A percentile compares a stretch with the other conserved stretches of the same genome.
Conservation (phyloP, 768 basidiomycete species). For the Hemileccinum rubropunctum region DNA sequence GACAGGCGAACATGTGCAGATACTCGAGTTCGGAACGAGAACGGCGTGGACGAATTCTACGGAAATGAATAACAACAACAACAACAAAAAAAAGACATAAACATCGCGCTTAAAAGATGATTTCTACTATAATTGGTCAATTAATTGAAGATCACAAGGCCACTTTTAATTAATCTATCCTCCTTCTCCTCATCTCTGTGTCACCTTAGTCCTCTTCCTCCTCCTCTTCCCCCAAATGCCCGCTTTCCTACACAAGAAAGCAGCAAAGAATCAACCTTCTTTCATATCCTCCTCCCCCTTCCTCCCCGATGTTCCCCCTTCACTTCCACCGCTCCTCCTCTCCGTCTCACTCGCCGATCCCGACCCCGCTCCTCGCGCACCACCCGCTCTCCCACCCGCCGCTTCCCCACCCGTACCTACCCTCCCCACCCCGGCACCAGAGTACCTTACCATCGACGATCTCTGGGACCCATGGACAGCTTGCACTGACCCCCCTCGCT, state of each 20-base stretch:
- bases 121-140: too few species aligned
- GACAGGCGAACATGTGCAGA: slow-evolving; percentile 17
- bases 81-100: too few species aligned
- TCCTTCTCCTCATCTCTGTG: too few species aligned
- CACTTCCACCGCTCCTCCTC: slow-evolving; percentile 43
- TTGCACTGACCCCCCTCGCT: not conserved
- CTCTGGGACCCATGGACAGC: slow-evolving; percentile 27
- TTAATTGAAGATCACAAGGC: slow-evolving; percentile 17
- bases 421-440: not conserved
- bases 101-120: too few species aligned
- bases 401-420: slow-evolving; percentile 15
- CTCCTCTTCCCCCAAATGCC: slow-evolving; percentile 38
- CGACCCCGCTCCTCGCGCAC: slow-evolving; percentile 13
- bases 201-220: too few species aligned
- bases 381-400: slow-evolving; percentile 5
- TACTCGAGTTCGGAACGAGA: too few species aligned
- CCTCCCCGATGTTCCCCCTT: slow-evolving; percentile 19
- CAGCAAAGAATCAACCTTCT: slow-evolving; percentile 7
- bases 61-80: slow-evolving; percentile 13
- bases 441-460: not conserved
- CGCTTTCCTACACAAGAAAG: slow-evolving; percentile 55
- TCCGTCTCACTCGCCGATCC: slow-evolving; percentile 31
- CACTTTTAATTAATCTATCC: too few species aligned
- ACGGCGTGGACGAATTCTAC: too few species aligned
- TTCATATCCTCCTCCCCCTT: not conserved